Conservation (phyloP, 441 rosid genomes). For the Oxalis stricta region DNA sequence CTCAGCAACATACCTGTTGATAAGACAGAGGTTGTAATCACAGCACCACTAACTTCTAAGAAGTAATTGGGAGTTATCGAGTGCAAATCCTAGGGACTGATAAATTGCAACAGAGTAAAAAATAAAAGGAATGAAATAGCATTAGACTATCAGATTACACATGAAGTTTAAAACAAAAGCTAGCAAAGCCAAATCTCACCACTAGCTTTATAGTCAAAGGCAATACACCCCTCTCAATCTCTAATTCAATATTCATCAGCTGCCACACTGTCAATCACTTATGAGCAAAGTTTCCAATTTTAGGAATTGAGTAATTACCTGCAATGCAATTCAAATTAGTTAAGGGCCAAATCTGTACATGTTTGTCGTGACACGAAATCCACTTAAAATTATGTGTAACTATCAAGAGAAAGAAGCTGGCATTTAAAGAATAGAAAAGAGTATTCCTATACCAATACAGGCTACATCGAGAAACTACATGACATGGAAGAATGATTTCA, state of each 20-base stretch:
- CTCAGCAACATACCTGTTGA: slow-evolving; percentile 57
- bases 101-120: slow-evolving; percentile 10
- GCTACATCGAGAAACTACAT: no score
- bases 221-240: slow-evolving; percentile 84
- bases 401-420: no score
- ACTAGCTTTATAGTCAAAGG: slow-evolving; percentile 44
- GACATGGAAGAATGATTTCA: no score
- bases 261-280: slow-evolving; percentile 71
- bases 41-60: slow-evolving; percentile 93
- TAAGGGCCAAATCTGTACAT: slow-evolving; percentile 11
- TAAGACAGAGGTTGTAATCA: slow-evolving; percentile 91
- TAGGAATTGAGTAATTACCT: slow-evolving; percentile 87
- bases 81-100: slow-evolving; percentile 96
- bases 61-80: slow-evolving; percentile 77
- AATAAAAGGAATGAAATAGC: slow-evolving; percentile 7
- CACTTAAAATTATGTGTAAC: no score
- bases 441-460: no score
- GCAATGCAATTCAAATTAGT: slow-evolving; percentile 18
- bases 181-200: slow-evolving; percentile 38
- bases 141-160: slow-evolving; percentile 4
- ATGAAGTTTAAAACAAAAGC: neutral
- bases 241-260: slow-evolving; percentile 46
- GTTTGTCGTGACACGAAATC: no score
- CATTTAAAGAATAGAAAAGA: no score
- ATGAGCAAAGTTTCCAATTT: slow-evolving; percentile 68